Evolutionary conservation across 163 green algal genomes (phyloP).

Genomic region (Smithsoniella earleae): DNA sequence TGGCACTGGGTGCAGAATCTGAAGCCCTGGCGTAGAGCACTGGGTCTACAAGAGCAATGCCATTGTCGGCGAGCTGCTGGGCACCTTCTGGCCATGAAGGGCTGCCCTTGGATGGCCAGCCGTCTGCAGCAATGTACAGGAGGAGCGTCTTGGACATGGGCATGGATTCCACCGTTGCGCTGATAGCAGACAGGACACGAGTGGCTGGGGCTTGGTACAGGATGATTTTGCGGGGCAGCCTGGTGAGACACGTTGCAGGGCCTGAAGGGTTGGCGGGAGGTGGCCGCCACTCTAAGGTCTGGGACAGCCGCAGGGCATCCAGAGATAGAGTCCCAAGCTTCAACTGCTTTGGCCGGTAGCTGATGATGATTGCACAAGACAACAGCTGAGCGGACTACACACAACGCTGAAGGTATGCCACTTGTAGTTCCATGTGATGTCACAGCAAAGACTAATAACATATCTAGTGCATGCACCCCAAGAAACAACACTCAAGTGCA

Average conservation of each 20-base stretch:
- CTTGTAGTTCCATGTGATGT: too few relatives aligned
- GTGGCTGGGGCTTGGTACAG: neutral
- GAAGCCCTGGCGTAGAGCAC: too few relatives aligned
- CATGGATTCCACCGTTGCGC: neutral
- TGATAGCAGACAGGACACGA: neutral
- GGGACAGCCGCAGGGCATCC: neutral
- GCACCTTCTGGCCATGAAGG: neutral
- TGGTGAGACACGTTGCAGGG: too few relatives aligned
- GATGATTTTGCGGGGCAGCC: conserved; percentile 11
- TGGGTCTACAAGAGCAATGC: neutral
- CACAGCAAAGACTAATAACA: too few relatives aligned
- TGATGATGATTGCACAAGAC: neutral
- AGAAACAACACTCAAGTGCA: too few relatives aligned
- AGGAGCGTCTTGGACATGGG: neutral
- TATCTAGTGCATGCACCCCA: too few relatives aligned
- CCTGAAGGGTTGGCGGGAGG: too few relatives aligned
- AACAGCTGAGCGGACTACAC: too few relatives aligned
- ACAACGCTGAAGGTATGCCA: too few relatives aligned
- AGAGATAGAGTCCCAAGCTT: neutral
- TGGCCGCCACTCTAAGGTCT: neutral
- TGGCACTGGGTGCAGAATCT: too few relatives aligned
- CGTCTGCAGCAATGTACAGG: neutral
- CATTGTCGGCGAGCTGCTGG: neutral
- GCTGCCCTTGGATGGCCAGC: neutral
- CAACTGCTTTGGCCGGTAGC: neutral